A percentile compares a stretch with the other conserved stretches of the same genome.
Evolutionary conservation across 768 basidiomycete genomes (phyloP).

Genomic region (Kwoniella newhampshirensis): DNA sequence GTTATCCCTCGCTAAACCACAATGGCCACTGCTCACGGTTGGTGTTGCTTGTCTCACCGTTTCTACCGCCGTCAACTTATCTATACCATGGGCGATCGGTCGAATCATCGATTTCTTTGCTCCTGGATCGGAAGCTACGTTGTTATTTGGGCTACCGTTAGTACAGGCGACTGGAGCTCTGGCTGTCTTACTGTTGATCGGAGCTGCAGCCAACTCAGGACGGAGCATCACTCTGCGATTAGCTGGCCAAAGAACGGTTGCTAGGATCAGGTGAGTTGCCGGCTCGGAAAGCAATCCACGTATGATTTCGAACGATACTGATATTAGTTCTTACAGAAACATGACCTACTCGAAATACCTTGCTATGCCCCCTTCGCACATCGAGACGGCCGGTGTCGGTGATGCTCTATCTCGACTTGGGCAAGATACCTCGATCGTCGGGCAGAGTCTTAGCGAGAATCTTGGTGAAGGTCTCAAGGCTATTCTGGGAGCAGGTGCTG

Average conservation of each 20-base stretch:
- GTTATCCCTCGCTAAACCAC: slow-evolving; percentile 43
- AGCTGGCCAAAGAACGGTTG: slow-evolving; percentile 45
- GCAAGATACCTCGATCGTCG: slow-evolving; percentile 47
- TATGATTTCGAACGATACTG: background rate
- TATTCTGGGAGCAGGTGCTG: slow-evolving; percentile 42
- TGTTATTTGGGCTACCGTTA: slow-evolving; percentile 42
- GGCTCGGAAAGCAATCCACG: background rate
- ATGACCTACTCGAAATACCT: slow-evolving; percentile 47
- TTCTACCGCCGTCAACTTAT: slow-evolving; percentile 42
- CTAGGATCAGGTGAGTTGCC: slow-evolving; percentile 36
- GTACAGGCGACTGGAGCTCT: slow-evolving; percentile 38
- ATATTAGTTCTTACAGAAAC: slow-evolving; percentile 23
- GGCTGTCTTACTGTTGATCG: slow-evolving; percentile 33
- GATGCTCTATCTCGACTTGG: slow-evolving; percentile 47
- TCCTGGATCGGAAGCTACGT: slow-evolving; percentile 43
- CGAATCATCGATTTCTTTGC: slow-evolving; percentile 50
- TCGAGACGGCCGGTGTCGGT: slow-evolving; percentile 46
- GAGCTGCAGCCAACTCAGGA: slow-evolving; percentile 44
- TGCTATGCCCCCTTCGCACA: slow-evolving; percentile 44
- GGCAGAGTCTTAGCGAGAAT: slow-evolving; percentile 44
- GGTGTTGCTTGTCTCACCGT: slow-evolving; percentile 40
- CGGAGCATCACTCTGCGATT: slow-evolving; percentile 41
- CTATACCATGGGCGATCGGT: slow-evolving; percentile 45
- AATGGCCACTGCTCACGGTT: slow-evolving; percentile 40
- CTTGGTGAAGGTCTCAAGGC: slow-evolving; percentile 50